Conservation (phyloP, 108 stramenopile species). For the Seminavis robusta region DNA sequence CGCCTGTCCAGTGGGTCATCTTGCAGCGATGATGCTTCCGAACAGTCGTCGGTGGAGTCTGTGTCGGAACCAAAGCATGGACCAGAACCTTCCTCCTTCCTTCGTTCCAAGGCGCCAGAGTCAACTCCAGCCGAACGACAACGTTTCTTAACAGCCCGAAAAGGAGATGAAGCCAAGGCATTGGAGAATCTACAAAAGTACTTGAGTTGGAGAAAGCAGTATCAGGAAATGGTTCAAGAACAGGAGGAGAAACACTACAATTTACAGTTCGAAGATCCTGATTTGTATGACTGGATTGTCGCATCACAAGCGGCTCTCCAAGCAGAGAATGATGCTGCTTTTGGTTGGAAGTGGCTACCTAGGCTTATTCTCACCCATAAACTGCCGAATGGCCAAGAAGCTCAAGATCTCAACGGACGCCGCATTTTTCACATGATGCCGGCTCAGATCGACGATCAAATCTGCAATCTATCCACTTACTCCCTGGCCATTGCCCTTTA, state of each 20-base stretch:
- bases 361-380: constrained; percentile 11
- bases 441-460: constrained; percentile 41
- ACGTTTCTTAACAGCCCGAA: constrained; percentile 24
- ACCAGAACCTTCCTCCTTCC: too few species aligned
- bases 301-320: constrained; percentile 17
- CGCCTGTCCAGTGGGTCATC: too few species aligned
- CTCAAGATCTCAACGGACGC: constrained; percentile 17
- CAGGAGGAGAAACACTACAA: constrained; percentile 8
- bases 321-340: constrained; percentile 9
- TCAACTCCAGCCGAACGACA: constrained; percentile 29
- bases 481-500: constrained; percentile 63
- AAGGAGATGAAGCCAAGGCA: constrained; percentile 9
- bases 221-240: constrained; percentile 8
- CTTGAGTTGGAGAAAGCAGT: constrained; percentile 24
- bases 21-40: too few species aligned
- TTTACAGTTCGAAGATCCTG: constrained; percentile 8
- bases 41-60: too few species aligned
- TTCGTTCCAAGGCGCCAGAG: too few species aligned
- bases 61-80: too few species aligned
- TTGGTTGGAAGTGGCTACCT: constrained; percentile 5
- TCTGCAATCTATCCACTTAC: constrained; percentile 50
- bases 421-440: constrained; percentile 58
- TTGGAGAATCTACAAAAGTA: constrained; percentile 13
- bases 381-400: not conserved
- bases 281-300: constrained; percentile 24